Evolutionary conservation across 2,329 filamentous ascomycete species (phyloP), one percentile per base, ranked within the genome.

Genomic region (Sarocladiaceae sp.): DNA sequence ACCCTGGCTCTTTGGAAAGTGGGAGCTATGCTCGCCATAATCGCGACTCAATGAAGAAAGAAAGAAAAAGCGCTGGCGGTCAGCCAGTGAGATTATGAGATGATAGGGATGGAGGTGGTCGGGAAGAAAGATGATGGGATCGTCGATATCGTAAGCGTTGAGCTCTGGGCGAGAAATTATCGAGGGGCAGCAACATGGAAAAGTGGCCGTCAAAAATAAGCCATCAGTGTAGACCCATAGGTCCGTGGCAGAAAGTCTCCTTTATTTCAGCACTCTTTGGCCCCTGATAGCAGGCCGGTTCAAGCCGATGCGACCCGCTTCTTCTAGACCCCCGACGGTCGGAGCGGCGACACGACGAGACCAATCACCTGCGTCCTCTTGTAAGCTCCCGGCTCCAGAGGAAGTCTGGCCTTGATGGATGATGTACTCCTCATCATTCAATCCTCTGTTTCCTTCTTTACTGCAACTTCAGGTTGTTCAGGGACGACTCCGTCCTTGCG

Each of bases 11-110:
- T 62, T 47, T 64, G 66, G 26, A 74, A 59, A 3, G 64, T 61
- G 19, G 68, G 59, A 32, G 62, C 62, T 41, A 72, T 53, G 6
- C 64, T 65, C 18, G 65, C 58, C 66, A 70, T 71, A n/a, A 23
- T 40, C 39, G 31, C 15, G 7, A 24, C 12, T 45, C 43, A 47
- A 32, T 13, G 27, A 33, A 16, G 33, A 23, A 32, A 20, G 11
- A 12, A 27, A 16, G 18, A 19, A 15, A 19, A 26, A 24, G 7
- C 4, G 26, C 24, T 26, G 21, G 24, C 34, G 12, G 27, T 7
- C 29, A 12, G 27, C 6, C 18, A 39, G 21, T 16, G 41, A 37
- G 24, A 21, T 10, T 9, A 26, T 4, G 24, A 19, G 9, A 15
- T 12, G 13, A 24, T 15, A 32, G 12, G 18, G 32, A 43, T 23